Conservation (phyloP, 352 stramenopile species). For the Phytopythium cucurbitacearum region DNA sequence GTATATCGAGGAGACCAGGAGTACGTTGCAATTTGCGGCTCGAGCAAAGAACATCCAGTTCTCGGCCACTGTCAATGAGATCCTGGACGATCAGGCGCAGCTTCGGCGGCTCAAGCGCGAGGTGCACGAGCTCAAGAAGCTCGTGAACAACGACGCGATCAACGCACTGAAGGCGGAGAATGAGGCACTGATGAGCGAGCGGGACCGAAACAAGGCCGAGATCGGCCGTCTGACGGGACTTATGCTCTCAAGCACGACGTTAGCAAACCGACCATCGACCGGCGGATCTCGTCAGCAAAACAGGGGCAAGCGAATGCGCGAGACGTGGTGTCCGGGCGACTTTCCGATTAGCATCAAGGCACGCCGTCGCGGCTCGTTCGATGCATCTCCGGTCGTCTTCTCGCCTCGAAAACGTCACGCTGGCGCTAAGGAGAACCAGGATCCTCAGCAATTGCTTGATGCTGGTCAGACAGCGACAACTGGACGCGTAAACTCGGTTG, state of each 20-base stretch:
- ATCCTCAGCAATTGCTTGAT: slow-evolving; percentile 33
- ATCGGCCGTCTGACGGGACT: slow-evolving; percentile 53
- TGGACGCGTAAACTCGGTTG: too few species aligned
- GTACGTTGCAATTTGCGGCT: slow-evolving; percentile 91
- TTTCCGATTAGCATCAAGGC: slow-evolving; percentile 31
- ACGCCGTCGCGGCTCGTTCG: neutral
- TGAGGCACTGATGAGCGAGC: slow-evolving; percentile 51
- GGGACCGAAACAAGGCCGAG: slow-evolving; percentile 50
- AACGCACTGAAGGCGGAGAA: slow-evolving; percentile 71
- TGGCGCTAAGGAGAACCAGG: slow-evolving; percentile 45
- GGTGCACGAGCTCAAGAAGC: slow-evolving; percentile 61
- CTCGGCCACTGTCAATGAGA: slow-evolving; percentile 80
- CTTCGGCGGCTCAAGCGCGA: slow-evolving; percentile 68
- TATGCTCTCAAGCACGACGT: slow-evolving; percentile 49
- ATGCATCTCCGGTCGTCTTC: neutral
- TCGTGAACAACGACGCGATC: slow-evolving; percentile 46
- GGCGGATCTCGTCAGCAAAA: slow-evolving; percentile 2
- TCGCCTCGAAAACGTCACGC: slow-evolving; percentile 20
- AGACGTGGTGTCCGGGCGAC: slow-evolving; percentile 75
- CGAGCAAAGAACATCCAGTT: slow-evolving; percentile 90
- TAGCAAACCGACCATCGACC: slow-evolving; percentile 11
- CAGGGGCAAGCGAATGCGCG: slow-evolving; percentile 38
- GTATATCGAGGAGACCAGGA: slow-evolving; percentile 82
- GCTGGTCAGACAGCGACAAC: neutral
- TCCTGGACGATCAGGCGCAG: slow-evolving; percentile 90